Conservation (phyloP, 2,329 filamentous ascomycete genomes). For the Colletotrichum kahawae region DNA sequence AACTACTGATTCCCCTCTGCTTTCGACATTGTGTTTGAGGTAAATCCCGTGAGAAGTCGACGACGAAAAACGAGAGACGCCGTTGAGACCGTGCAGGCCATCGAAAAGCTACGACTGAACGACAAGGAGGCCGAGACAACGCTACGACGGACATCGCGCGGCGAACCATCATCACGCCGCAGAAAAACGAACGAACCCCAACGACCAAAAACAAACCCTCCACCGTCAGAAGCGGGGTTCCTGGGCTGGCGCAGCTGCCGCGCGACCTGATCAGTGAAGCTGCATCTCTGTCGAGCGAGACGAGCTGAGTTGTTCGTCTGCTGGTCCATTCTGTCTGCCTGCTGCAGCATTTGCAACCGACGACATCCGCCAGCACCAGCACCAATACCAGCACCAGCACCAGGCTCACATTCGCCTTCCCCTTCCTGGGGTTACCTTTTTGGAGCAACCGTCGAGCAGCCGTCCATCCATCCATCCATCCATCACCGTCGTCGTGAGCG, state of each 20-base stretch:
- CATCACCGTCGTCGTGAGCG: background rate
- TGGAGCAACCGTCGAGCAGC: background rate
- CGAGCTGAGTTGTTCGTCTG: background rate
- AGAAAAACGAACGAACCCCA: background rate
- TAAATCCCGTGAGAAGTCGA: background rate
- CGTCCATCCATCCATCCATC: background rate
- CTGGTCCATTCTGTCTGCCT: background rate
- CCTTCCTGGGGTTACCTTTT: background rate
- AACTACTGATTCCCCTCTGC: background rate
- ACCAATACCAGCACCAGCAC: background rate
- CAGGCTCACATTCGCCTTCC: background rate
- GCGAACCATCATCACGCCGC: conserved; percentile 5
- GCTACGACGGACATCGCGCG: background rate
- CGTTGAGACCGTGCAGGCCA: background rate
- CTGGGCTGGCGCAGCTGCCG: conserved; percentile 1
- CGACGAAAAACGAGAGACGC: background rate
- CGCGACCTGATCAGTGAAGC: conserved; percentile 4
- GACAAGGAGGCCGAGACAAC: background rate
- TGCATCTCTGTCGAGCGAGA: background rate
- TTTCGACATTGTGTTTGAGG: background rate
- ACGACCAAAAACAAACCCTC: conserved; percentile 1
- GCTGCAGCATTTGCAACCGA: background rate
- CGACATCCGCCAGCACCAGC: background rate
- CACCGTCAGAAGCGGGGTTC: conserved; percentile 12
- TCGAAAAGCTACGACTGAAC: background rate